Conservation (phyloP, 2,329 filamentous ascomycete species). For the Ophiocordyceps australis region DNA sequence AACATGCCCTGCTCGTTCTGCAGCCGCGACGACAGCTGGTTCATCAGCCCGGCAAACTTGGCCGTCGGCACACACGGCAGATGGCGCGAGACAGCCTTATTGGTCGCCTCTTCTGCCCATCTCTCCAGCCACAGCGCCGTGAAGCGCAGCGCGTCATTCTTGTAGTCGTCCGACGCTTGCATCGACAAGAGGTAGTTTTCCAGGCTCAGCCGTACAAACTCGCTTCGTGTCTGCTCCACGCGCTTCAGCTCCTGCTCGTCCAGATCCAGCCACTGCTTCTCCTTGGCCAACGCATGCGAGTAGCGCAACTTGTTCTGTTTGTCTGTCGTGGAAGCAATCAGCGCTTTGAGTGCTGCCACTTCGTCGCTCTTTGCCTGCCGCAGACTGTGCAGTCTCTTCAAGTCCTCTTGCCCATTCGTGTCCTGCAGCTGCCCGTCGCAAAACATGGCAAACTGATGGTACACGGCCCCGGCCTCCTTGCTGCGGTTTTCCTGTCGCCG, state of each 20-base stretch:
- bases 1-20: constrained; percentile 55
- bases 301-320: constrained; percentile 36
- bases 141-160: constrained; percentile 81
- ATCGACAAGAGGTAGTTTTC: constrained; percentile 87
- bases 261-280: constrained; percentile 78
- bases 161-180: constrained; percentile 68
- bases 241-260: constrained; percentile 76
- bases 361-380: constrained; percentile 69
- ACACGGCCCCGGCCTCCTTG: constrained; percentile 68
- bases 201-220: constrained; percentile 74
- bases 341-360: constrained; percentile 50
- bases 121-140: constrained; percentile 89
- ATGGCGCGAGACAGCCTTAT: constrained; percentile 54
- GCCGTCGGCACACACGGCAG: constrained; percentile 63
- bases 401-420: constrained; percentile 66
- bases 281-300: constrained; percentile 45
- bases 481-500: constrained; percentile 43
- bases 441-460: constrained; percentile 87
- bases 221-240: constrained; percentile 55
- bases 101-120: constrained; percentile 57
- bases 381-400: constrained; percentile 62
- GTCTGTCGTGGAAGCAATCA: constrained; percentile 30
- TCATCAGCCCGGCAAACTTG: constrained; percentile 88
- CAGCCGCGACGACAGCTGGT: constrained; percentile 86
- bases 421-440: constrained; percentile 90